Evolutionary conservation across 2,329 filamentous ascomycete species (phyloP).

Genomic region (Dothistroma septosporum): DNA sequence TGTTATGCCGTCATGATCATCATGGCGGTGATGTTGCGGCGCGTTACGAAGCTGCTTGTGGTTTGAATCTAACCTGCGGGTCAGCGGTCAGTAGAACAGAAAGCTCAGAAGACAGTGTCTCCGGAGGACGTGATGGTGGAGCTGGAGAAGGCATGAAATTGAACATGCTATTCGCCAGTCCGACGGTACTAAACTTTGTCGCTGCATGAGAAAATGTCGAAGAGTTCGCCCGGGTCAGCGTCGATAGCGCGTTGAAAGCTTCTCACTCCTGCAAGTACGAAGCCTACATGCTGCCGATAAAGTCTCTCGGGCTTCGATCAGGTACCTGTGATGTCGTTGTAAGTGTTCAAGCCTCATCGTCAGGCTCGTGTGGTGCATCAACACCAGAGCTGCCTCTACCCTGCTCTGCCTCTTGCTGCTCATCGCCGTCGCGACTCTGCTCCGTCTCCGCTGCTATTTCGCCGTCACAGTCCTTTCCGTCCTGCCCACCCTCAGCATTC

Average conservation of each 20-base stretch:
- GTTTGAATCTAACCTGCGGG: background rate
- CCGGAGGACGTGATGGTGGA: background rate
- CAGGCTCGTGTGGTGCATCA: background rate
- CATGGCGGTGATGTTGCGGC: constrained; percentile 51
- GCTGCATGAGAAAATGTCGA: background rate
- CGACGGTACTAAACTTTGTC: background rate
- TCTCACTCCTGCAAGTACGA: background rate
- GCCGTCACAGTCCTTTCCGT: background rate
- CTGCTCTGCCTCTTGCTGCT: background rate
- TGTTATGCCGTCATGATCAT: constrained; percentile 32
- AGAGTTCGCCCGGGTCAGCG: background rate
- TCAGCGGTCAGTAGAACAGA: background rate
- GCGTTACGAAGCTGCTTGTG: constrained; percentile 49
- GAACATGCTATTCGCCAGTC: background rate
- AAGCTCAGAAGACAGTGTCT: background rate
- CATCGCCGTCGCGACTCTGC: background rate
- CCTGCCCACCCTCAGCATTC: background rate
- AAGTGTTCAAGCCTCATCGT: background rate
- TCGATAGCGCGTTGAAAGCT: background rate
- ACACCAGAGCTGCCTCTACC: background rate
- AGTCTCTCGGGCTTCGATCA: background rate
- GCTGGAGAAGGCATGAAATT: background rate
- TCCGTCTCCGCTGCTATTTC: background rate
- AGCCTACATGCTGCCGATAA: background rate
- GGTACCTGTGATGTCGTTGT: background rate